Percentiles rank a stretch among this genome's conserved stretches.
These are phyloP conservation scores for Stachybotrys echinatus DNA, from an alignment of 2,329 filamentous ascomycete species.

Conservation along the genomic window DNA sequence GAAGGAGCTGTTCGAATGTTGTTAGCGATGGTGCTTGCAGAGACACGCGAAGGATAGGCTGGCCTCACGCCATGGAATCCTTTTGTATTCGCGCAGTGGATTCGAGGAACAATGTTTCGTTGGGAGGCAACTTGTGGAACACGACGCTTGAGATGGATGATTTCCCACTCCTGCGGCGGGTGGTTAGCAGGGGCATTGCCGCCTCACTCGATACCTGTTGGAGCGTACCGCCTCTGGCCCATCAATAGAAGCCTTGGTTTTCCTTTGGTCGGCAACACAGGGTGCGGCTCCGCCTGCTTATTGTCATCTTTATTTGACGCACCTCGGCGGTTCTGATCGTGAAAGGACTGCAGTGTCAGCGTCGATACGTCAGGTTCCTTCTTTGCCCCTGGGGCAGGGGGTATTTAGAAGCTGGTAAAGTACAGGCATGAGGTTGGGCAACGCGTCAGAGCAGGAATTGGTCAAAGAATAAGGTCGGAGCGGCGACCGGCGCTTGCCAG, in stretches of 20 bases:
- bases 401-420: too few relatives aligned
- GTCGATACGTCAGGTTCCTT: slow-evolving; percentile 39
- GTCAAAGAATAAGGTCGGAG: too few relatives aligned
- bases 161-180: slow-evolving; percentile 73
- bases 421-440: not conserved
- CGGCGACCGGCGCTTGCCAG: too few relatives aligned
- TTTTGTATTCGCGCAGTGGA: slow-evolving; percentile 93
- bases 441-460: too few relatives aligned
- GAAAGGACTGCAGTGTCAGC: slow-evolving; percentile 59
- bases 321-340: slow-evolving; percentile 54
- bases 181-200: not conserved
- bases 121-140: slow-evolving; percentile 96
- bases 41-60: not conserved
- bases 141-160: slow-evolving; percentile 98
- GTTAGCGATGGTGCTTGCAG: not conserved
- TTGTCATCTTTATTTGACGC: slow-evolving; percentile 43
- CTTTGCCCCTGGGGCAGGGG: too few relatives aligned
- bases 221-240: slow-evolving; percentile 80
- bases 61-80: slow-evolving; percentile 82
- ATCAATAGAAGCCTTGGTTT: slow-evolving; percentile 88
- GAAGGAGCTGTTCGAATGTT: slow-evolving; percentile 63
- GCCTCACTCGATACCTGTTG: not conserved
- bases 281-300: slow-evolving; percentile 37
- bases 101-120: slow-evolving; percentile 92
- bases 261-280: slow-evolving; percentile 47